Evolutionary conservation across 345 rosid species (phyloP).

Genomic region (Citrus glauca): DNA sequence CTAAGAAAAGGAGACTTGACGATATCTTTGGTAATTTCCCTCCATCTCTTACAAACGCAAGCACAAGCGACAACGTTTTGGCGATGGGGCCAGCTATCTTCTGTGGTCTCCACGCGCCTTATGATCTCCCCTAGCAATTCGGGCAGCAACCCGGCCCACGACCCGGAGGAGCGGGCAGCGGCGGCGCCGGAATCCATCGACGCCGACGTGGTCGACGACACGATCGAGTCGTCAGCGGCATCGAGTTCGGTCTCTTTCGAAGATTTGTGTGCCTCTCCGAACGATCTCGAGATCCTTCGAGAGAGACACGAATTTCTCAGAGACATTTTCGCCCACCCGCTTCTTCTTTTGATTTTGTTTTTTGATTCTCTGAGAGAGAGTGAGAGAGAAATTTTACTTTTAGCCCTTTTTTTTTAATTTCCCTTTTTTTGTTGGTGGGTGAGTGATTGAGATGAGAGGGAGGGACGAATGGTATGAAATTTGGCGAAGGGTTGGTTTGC

Average conservation of each 20-base stretch:
- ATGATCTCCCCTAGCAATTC: conserved; percentile 79
- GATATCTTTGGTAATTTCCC: conserved; percentile 59
- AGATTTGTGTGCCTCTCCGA: conserved; percentile 22
- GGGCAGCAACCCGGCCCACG: conserved; percentile 79
- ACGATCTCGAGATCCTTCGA: conserved; percentile 60
- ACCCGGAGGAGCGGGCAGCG: conserved; percentile 24
- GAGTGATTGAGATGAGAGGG: background rate
- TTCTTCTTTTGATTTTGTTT: background rate
- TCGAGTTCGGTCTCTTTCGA: background rate
- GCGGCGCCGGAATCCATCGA: conserved; percentile 14
- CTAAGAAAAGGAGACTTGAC: conserved; percentile 39
- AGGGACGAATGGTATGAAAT: background rate
- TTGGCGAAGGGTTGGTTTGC: background rate
- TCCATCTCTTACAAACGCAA: conserved; percentile 86
- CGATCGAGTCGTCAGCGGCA: conserved; percentile 13
- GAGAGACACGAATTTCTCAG: conserved; percentile 51
- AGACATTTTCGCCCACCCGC: conserved; percentile 35
- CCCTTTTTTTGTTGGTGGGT: background rate
- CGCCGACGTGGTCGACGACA: background rate
- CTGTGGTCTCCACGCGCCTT: conserved; percentile 68
- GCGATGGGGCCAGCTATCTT: conserved; percentile 74
- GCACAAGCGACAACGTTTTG: conserved; percentile 67
- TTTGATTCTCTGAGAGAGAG: too few species aligned
- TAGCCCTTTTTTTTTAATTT: background rate
- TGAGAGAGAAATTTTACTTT: background rate